These are phyloP conservation scores for Hyphopichia khmerensis DNA, from an alignment of 1,139 yeast genomes.

Conservation along the genomic window DNA sequence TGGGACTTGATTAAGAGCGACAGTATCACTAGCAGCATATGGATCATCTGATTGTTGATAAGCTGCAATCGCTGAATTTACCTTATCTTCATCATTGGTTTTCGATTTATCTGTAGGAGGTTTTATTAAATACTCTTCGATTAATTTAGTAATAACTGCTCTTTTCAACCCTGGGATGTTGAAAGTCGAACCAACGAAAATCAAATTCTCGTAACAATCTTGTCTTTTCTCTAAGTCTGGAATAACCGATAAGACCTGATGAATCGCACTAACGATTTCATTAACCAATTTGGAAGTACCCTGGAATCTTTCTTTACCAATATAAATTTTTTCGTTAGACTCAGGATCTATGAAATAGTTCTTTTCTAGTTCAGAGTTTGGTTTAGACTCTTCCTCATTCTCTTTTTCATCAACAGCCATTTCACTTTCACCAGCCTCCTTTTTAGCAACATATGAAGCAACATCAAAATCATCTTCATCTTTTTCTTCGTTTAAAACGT, in stretches of 20 bases:
- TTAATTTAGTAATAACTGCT: slow-evolving; percentile 59
- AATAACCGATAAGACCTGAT: slow-evolving; percentile 50
- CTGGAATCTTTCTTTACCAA: slow-evolving; percentile 87
- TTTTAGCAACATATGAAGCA: slow-evolving; percentile 81
- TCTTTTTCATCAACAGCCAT: slow-evolving; percentile 18
- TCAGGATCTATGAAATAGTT: slow-evolving; percentile 64
- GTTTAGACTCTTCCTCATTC: slow-evolving; percentile 33
- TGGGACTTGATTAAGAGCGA: slow-evolving; percentile 67
- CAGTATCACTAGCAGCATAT: slow-evolving; percentile 17
- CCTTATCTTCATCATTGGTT: slow-evolving; percentile 27
- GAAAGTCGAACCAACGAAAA: slow-evolving; percentile 75
- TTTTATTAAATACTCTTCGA: slow-evolving; percentile 55
- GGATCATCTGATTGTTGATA: slow-evolving; percentile 45
- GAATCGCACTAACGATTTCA: slow-evolving; percentile 53
- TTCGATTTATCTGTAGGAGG: slow-evolving; percentile 28
- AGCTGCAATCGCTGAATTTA: slow-evolving; percentile 42
- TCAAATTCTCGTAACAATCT: slow-evolving; percentile 83
- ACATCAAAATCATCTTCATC: slow-evolving; percentile 82
- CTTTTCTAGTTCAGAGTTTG: slow-evolving; percentile 60
- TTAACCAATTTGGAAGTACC: slow-evolving; percentile 65
- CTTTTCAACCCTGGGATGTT: slow-evolving; percentile 76
- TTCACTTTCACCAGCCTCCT: slow-evolving; percentile 17
- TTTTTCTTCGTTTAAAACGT: slow-evolving; percentile 40
- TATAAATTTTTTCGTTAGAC: slow-evolving; percentile 51
- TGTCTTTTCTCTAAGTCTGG: slow-evolving; percentile 74